phyloP scores from a whole-genome alignment of 495 filamentous ascomycete genomes.

The Podospora bellae-mahoneyi region DNA sequence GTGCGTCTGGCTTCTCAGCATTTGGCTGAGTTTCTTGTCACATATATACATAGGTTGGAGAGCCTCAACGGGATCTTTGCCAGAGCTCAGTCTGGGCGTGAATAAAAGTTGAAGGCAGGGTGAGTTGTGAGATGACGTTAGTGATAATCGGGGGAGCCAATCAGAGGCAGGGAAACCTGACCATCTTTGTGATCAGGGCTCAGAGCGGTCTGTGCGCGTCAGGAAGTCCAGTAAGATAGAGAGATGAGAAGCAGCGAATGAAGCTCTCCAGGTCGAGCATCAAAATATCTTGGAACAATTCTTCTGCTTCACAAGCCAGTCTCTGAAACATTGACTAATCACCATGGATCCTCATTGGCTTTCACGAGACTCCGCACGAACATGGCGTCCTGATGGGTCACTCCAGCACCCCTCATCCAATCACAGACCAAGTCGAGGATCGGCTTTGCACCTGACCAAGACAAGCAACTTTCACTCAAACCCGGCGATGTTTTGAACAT shows the following conservation, averaged over 20 bases:
- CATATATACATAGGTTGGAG: not conserved
- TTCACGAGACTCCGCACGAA: not conserved
- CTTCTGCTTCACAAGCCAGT: not conserved
- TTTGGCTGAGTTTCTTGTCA: not conserved
- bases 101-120: not conserved
- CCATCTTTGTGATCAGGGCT: not conserved
- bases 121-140: not conserved
- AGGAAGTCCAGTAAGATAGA: not conserved
- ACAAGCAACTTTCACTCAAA: not conserved
- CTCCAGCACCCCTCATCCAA: not conserved
- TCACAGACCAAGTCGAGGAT: slow-evolving; percentile 1
- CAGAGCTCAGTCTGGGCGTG: no score
- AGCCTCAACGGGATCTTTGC: not conserved
- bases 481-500: not conserved
- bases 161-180: not conserved
- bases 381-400: not conserved
- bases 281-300: not conserved
- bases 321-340: not conserved
- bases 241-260: not conserved
- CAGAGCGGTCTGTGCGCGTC: not conserved
- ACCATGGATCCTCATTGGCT: not conserved
- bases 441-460: slow-evolving; percentile 1
- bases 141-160: not conserved
- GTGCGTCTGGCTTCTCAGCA: not conserved
- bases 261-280: not conserved